Percentiles rank a stretch among this genome's conserved stretches.
Evolutionary conservation across 2,329 filamentous ascomycete genomes (phyloP).

Genomic region (Sporothrix brunneoviolacea): DNA sequence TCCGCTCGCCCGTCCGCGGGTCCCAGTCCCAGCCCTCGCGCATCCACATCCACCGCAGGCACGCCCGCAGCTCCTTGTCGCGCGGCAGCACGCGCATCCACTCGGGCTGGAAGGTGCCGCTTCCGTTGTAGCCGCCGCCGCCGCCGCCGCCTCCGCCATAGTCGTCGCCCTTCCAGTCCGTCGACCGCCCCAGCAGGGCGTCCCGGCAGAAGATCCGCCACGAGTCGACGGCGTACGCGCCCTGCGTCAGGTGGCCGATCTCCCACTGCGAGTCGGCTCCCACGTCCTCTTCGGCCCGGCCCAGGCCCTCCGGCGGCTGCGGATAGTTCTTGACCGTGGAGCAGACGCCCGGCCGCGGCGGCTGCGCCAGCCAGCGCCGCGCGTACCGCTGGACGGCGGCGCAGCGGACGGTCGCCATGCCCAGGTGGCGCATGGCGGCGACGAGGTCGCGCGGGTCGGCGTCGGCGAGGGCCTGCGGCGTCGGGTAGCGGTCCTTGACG

Average conservation of each 20-base stretch:
- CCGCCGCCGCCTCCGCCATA: slow-evolving; percentile 22
- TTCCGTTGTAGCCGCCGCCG: slow-evolving; percentile 14
- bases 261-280: slow-evolving; percentile 57
- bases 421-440: slow-evolving; percentile 60
- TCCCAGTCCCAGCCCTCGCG: slow-evolving; percentile 81
- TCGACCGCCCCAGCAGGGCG: slow-evolving; percentile 57
- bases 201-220: slow-evolving; percentile 94
- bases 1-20: slow-evolving; percentile 58
- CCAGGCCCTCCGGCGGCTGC: slow-evolving; percentile 15
- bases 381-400: slow-evolving; percentile 64
- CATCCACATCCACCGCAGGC: slow-evolving; percentile 86
- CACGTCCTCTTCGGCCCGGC: slow-evolving; percentile 14
- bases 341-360: slow-evolving; percentile 53
- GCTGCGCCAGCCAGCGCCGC: slow-evolving; percentile 56
- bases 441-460: slow-evolving; percentile 50
- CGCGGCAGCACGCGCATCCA: slow-evolving; percentile 80
- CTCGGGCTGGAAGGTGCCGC: slow-evolving; percentile 65
- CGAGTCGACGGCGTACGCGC: slow-evolving; percentile 77
- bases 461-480: slow-evolving; percentile 53
- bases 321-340: slow-evolving; percentile 47
- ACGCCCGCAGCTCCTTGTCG: slow-evolving; percentile 87
- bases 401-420: slow-evolving; percentile 63
- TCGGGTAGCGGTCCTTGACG: slow-evolving; percentile 63
- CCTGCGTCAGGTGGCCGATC: slow-evolving; percentile 76
- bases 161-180: slow-evolving; percentile 57